phyloP scores from a whole-genome alignment of 352 stramenopile genomes.

The Elongisporangium undulatum region DNA sequence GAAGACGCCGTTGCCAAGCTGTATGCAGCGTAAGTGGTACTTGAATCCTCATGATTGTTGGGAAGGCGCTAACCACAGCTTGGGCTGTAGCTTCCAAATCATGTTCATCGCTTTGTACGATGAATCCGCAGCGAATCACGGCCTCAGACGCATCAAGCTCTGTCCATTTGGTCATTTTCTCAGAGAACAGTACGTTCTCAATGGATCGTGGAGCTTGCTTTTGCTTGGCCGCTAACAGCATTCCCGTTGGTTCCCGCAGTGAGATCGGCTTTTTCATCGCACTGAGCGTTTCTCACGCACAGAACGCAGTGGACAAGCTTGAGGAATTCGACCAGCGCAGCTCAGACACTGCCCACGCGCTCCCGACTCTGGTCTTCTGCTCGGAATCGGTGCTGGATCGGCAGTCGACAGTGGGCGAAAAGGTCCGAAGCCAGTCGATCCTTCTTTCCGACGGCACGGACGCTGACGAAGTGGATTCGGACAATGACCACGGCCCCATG shows the following conservation, averaged over 20 bases:
- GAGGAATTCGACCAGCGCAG: neutral
- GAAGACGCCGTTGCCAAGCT: constrained; percentile 26
- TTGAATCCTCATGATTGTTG: neutral
- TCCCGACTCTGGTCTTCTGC: constrained; percentile 42
- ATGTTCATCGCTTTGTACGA: constrained; percentile 46
- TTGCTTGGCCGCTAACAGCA: neutral
- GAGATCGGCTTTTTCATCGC: constrained; percentile 54
- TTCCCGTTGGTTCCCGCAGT: constrained; percentile 8
- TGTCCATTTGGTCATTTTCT: constrained; percentile 35
- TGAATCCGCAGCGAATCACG: constrained; percentile 14
- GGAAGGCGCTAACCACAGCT: neutral
- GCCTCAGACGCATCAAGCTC: constrained; percentile 23
- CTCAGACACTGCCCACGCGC: neutral
- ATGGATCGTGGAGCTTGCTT: neutral
- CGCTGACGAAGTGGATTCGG: constrained; percentile 3
- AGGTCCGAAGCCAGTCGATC: constrained; percentile 19
- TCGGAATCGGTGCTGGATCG: constrained; percentile 43
- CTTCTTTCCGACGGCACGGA: constrained; percentile 15
- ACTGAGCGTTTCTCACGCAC: constrained; percentile 32
- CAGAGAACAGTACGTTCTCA: constrained; percentile 28
- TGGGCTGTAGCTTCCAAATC: constrained; percentile 27
- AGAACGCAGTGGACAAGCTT: constrained; percentile 34
- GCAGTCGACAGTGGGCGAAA: constrained; percentile 25
- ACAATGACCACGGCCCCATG: neutral
- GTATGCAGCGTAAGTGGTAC: constrained; percentile 31